A percentile compares a stretch with the other conserved stretches of the same genome.
These are phyloP conservation scores for Aurantiochytrium sp. DNA, from an alignment of 108 stramenopile species.

Conservation along the genomic window DNA sequence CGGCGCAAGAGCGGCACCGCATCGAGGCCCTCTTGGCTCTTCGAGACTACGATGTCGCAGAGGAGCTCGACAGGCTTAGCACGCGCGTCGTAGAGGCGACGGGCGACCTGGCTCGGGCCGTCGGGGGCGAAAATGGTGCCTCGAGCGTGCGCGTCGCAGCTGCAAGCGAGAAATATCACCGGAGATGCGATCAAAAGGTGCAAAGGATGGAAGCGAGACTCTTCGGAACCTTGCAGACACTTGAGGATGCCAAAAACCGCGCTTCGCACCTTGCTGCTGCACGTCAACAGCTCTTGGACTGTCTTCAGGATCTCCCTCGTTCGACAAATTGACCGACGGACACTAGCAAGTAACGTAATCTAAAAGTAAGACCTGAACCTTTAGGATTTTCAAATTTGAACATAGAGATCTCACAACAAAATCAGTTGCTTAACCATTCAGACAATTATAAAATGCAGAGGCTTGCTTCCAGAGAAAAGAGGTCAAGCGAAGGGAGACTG, in stretches of 20 bases:
- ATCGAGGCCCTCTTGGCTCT: not conserved
- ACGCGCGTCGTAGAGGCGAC: not conserved
- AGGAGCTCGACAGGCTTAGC: not conserved
- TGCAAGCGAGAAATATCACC: not conserved
- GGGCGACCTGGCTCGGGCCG: not conserved
- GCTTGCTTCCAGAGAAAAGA: too few species aligned
- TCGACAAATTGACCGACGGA: too few species aligned
- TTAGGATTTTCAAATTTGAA: too few species aligned
- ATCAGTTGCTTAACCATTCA: too few species aligned
- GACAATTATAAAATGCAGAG: too few species aligned
- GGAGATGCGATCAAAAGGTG: not conserved
- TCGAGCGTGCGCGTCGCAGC: not conserved
- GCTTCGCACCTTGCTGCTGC: not conserved
- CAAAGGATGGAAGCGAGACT: not conserved
- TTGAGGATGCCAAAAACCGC: not conserved
- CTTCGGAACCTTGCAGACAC: not conserved
- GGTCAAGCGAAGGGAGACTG: too few species aligned
- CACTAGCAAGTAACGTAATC: too few species aligned
- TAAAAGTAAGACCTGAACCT: too few species aligned
- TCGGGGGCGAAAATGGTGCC: not conserved
- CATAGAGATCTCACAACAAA: too few species aligned
- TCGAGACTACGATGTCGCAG: not conserved
- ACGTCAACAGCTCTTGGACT: not conserved
- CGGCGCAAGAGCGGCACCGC: not conserved
- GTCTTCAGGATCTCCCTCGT: not conserved